These are phyloP conservation scores for Desmodesmus armatus DNA, from an alignment of 139 green algal genomes.

Conservation along the genomic window DNA sequence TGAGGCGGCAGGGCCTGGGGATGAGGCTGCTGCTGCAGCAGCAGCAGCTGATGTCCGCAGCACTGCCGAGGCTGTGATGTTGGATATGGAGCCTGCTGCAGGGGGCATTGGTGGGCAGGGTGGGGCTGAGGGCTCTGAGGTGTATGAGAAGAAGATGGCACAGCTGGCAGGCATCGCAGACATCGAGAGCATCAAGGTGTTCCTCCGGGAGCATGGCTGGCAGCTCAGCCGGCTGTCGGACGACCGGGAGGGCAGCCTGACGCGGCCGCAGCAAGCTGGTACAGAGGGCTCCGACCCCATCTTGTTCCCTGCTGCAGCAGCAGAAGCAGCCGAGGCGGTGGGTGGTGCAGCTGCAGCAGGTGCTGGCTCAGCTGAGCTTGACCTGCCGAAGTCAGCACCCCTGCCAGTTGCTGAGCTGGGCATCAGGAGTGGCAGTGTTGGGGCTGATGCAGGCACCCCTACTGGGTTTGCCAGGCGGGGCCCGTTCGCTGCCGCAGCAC, in stretches of 20 bases:
- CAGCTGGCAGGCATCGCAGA: not conserved
- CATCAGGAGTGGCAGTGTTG: no score
- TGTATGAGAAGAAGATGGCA: no score
- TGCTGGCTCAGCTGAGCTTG: no score
- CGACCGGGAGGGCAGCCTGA: not conserved
- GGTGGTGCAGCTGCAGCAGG: not conserved
- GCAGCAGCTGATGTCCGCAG: not conserved
- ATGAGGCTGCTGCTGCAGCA: constrained; percentile 15
- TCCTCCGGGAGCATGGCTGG: constrained; percentile 44
- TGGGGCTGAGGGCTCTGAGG: not conserved
- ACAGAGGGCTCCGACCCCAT: not conserved
- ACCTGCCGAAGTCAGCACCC: no score
- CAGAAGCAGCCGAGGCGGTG: not conserved
- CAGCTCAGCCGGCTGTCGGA: constrained; percentile 44
- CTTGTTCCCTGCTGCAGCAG: no score
- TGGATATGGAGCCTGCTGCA: not conserved
- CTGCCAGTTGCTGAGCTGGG: no score
- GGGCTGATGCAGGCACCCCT: no score
- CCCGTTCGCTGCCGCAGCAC: not conserved
- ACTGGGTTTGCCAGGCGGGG: not conserved
- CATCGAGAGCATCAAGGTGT: constrained; percentile 8
- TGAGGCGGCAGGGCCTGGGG: no score
- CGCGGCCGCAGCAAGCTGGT: not conserved
- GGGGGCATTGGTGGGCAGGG: not conserved
- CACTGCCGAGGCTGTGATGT: not conserved